Percentiles rank a stretch among this genome's conserved stretches.
Conservation (phyloP, 805 yeast species). For the Lipomyces orientalis region DNA sequence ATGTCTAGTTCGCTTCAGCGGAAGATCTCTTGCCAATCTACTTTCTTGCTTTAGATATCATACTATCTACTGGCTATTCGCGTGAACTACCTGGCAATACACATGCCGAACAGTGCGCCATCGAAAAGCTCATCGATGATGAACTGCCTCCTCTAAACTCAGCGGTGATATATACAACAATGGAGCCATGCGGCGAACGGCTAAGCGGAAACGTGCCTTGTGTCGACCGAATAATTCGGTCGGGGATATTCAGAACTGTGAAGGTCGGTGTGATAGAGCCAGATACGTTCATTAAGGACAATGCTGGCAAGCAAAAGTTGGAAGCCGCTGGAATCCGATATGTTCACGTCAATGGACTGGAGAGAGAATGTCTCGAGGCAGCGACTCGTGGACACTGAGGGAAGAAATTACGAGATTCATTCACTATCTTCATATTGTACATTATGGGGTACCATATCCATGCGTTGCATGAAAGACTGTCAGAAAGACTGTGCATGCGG, state of each 20-base stretch:
- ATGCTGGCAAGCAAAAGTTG: constrained; percentile 64
- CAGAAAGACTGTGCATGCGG: background rate
- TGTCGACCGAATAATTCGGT: constrained; percentile 71
- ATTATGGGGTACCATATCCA: background rate
- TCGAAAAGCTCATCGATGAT: constrained; percentile 62
- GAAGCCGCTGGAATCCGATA: constrained; percentile 67
- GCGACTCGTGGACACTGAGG: constrained; percentile 51
- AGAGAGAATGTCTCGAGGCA: constrained; percentile 65
- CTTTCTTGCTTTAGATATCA: constrained; percentile 56
- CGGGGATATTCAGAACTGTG: constrained; percentile 65
- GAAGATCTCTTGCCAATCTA: background rate
- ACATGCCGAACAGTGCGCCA: constrained; percentile 95
- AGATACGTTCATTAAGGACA: constrained; percentile 79
- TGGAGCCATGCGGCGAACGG: constrained; percentile 95
- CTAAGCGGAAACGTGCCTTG: constrained; percentile 92
- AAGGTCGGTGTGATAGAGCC: constrained; percentile 95
- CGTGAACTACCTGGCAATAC: constrained; percentile 94
- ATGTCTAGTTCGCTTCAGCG: background rate
- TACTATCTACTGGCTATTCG: constrained; percentile 84
- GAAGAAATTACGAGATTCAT: background rate
- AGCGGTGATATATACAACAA: constrained; percentile 85
- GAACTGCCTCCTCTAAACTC: constrained; percentile 59
- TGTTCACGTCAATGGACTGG: constrained; percentile 82
- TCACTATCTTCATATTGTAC: constrained; percentile 4
- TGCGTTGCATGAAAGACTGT: background rate